These are phyloP conservation scores for Ceratobasidium sp. DNA, from an alignment of 1,284 basidiomycete species.

Conservation along the genomic window DNA sequence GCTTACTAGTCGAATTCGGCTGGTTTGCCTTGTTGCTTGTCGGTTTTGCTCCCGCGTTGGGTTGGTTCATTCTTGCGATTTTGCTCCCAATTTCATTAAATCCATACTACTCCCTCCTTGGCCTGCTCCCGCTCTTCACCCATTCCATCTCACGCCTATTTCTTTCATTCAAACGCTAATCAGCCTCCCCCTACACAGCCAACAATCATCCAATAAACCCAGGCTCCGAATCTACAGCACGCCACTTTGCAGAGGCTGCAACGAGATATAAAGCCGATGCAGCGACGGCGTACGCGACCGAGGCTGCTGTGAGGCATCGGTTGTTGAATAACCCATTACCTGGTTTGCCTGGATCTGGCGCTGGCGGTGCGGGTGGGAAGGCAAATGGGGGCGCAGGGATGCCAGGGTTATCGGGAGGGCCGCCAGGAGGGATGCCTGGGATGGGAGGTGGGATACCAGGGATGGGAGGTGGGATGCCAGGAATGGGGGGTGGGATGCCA, in stretches of 20 bases:
- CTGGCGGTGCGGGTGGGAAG: too few species aligned
- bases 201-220: background rate
- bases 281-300: background rate
- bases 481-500: constrained; percentile 2
- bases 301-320: constrained; percentile 14
- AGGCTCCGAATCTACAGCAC: background rate
- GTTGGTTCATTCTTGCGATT: too few species aligned
- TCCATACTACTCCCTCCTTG: too few species aligned
- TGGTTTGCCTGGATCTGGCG: constrained; percentile 23
- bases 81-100: too few species aligned
- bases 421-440: background rate
- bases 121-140: too few species aligned
- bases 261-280: background rate
- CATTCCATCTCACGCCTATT: too few species aligned
- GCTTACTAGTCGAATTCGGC: too few species aligned
- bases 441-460: background rate
- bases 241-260: too few species aligned
- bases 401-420: background rate
- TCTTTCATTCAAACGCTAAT: too few species aligned
- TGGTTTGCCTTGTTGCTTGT: too few species aligned
- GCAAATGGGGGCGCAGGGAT: background rate
- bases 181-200: too few species aligned
- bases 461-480: background rate
- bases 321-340: constrained; percentile 28
- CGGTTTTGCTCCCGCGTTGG: too few species aligned